Conservation (phyloP, 176 grass and related monocot species). For the Eleusine coracana region DNA sequence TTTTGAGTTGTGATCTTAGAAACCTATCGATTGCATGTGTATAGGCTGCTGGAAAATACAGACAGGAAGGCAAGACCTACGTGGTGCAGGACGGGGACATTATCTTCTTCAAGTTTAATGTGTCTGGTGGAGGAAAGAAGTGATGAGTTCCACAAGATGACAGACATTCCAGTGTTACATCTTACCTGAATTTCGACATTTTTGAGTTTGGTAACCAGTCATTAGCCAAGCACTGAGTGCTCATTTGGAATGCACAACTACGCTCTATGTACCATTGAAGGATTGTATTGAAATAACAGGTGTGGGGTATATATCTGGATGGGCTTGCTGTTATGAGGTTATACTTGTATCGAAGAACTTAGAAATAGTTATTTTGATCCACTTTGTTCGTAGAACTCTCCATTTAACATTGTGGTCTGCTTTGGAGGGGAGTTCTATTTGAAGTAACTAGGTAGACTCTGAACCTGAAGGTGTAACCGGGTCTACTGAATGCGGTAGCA, state of each 20-base stretch:
- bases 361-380: not conserved
- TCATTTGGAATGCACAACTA: slow-evolving; percentile 25
- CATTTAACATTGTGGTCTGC: not conserved
- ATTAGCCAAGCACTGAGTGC: not conserved
- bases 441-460: too few relatives aligned
- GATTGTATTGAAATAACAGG: slow-evolving; percentile 34
- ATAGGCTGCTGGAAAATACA: slow-evolving; percentile 95
- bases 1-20: not conserved
- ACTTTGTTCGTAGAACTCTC: not conserved
- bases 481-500: too few relatives aligned
- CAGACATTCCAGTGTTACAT: not conserved
- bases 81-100: slow-evolving; percentile 94
- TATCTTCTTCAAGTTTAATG: slow-evolving; percentile 99
- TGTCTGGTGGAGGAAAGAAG: slow-evolving; percentile 96
- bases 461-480: too few relatives aligned
- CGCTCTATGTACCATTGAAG: slow-evolving; percentile 3
- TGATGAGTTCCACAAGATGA: slow-evolving; percentile 31
- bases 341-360: not conserved
- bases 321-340: not conserved
- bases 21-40: not conserved
- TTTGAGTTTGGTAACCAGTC: slow-evolving; percentile 25
- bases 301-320: slow-evolving; percentile 18
- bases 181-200: slow-evolving; percentile 4
- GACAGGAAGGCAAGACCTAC: slow-evolving; percentile 97
- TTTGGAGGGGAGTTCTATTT: too few relatives aligned